Percentiles rank a stretch among this genome's conserved stretches.
Conservation (phyloP, 2,329 filamentous ascomycete genomes). For the Arachnopeziza araneosa region DNA sequence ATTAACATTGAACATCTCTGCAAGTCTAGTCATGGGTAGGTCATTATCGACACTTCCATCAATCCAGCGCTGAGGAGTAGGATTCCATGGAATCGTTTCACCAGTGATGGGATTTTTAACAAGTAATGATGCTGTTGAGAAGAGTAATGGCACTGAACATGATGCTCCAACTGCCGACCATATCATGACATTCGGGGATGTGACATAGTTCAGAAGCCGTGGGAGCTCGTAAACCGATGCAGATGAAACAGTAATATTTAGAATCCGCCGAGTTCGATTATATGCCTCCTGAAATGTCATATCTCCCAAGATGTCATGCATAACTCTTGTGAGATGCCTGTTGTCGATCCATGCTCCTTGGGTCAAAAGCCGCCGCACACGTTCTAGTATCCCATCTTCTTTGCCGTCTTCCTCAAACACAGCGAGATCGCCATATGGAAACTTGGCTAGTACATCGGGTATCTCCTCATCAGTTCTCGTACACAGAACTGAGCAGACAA, state of each 20-base stretch:
- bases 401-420: constrained; percentile 55
- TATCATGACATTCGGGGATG: constrained; percentile 88
- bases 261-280: constrained; percentile 83
- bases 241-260: constrained; percentile 91
- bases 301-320: constrained; percentile 75
- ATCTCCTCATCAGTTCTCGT: constrained; percentile 59
- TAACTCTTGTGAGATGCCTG: constrained; percentile 71
- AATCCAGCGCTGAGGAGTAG: constrained; percentile 79
- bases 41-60: constrained; percentile 95
- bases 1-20: constrained; percentile 97
- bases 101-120: constrained; percentile 82
- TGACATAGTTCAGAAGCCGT: constrained; percentile 83
- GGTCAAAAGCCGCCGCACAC: constrained; percentile 69
- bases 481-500: constrained; percentile 61
- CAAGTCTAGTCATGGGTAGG: constrained; percentile 80
- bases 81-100: constrained; percentile 75
- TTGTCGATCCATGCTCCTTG: constrained; percentile 83
- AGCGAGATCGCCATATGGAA: constrained; percentile 56
- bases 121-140: constrained; percentile 70
- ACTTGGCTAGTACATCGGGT: constrained; percentile 49
- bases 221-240: constrained; percentile 84
- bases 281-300: constrained; percentile 95
- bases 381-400: constrained; percentile 61
- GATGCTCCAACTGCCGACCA: constrained; percentile 97
- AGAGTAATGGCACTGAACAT: constrained; percentile 85